These are phyloP conservation scores for Pichia heedii DNA, from an alignment of 805 yeast genomes.

Conservation along the genomic window DNA sequence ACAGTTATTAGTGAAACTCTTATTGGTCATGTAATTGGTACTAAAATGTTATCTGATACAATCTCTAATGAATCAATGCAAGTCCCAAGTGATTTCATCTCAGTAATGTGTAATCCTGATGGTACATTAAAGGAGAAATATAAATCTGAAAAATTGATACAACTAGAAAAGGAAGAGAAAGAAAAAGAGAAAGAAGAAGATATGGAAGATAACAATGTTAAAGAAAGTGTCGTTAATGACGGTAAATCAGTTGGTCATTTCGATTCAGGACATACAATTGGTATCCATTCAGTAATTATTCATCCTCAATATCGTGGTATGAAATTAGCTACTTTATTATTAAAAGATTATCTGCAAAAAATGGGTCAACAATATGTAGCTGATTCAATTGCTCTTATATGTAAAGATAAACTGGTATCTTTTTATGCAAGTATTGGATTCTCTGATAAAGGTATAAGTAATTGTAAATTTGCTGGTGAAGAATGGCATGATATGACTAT, in stretches of 20 bases:
- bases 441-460: slow-evolving; percentile 54
- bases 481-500: slow-evolving; percentile 52
- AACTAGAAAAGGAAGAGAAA: background rate
- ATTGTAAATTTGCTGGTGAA: slow-evolving; percentile 47
- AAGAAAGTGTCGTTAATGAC: slow-evolving; percentile 12
- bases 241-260: slow-evolving; percentile 44
- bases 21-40: slow-evolving; percentile 74
- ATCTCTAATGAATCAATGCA: slow-evolving; percentile 56
- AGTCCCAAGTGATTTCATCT: slow-evolving; percentile 31
- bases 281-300: slow-evolving; percentile 74
- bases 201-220: background rate
- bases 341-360: slow-evolving; percentile 87
- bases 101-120: slow-evolving; percentile 1
- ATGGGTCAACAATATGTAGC: slow-evolving; percentile 82
- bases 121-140: slow-evolving; percentile 4
- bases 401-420: slow-evolving; percentile 57
- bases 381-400: slow-evolving; percentile 62
- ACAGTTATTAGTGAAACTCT: slow-evolving; percentile 51
- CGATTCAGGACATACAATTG: slow-evolving; percentile 67
- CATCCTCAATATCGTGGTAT: slow-evolving; percentile 71
- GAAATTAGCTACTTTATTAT: slow-evolving; percentile 71
- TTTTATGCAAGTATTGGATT: slow-evolving; percentile 84
- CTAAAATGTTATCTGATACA: slow-evolving; percentile 44
- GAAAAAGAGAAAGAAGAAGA: background rate
- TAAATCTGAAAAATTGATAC: background rate